A percentile compares a stretch with the other conserved stretches of the same genome.
Conservation (phyloP, 2,329 filamentous ascomycete species). For the Cryphonectria nitschkei region DNA sequence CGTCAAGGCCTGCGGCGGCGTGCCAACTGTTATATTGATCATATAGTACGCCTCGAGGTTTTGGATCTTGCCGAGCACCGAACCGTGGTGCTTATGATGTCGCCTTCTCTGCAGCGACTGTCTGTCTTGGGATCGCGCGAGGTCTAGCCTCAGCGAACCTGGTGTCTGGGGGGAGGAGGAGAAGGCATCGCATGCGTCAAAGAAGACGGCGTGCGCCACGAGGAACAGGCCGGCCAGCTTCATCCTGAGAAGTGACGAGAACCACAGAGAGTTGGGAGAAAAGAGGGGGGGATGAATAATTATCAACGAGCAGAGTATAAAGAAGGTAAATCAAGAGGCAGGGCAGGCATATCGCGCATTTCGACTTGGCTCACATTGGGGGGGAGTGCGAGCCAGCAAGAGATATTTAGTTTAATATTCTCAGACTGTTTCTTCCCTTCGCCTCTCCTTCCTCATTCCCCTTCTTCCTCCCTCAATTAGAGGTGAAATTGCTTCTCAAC, state of each 20-base stretch:
- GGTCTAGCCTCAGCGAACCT: background rate
- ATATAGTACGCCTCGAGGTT: background rate
- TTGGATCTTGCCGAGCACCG: background rate
- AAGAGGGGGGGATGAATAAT: background rate
- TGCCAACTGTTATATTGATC: conserved; percentile 17
- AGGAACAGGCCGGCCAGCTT: background rate
- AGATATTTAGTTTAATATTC: background rate
- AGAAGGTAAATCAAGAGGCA: background rate
- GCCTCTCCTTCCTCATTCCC: no score
- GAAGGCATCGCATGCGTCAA: background rate
- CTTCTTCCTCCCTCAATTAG: no score
- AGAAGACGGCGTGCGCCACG: background rate
- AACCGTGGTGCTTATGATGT: background rate
- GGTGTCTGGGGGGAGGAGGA: conserved; percentile 1
- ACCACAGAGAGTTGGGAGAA: background rate
- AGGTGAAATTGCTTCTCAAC: no score
- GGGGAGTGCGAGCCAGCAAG: background rate
- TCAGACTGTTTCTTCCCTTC: background rate
- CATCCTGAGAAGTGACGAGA: background rate
- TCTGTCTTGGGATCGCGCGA: background rate
- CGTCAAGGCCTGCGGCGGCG: conserved; percentile 11
- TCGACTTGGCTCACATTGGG: background rate
- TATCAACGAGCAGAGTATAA: background rate
- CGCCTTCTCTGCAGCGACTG: background rate
- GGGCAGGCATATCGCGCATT: background rate